Base-by-base conservation (phyloP, 805 yeast species). In the Barnettozyma sucrosica region DNA sequence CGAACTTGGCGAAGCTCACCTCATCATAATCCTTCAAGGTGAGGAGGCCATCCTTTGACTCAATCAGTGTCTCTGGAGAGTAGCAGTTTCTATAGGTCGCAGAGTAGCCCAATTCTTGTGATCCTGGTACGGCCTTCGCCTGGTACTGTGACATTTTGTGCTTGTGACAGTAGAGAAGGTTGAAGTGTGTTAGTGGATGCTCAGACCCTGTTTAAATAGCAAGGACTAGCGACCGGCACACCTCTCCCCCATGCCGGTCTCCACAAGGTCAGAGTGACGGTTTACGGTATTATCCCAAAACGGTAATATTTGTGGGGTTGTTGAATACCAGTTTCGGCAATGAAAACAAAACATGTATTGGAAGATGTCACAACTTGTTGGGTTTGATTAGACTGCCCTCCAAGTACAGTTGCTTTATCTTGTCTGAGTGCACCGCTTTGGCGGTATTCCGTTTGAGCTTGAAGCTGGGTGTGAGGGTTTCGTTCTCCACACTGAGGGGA, bases 391-490 rank as follows among this genome's bases (percentile, higher is more conserved):
- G 34, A 11, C 57, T 53, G 3, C 83, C 83, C 53, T 80, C 81
- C 41, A 59, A 58, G 53, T 80, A 80, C 66, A 80, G 58, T 7
- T 50, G 54, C 23, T 68, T 68, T 38, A 80, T 63, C 25, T 65
- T 68, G 9, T 59, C 53, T 37, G 64, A 59, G 56, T 73, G 79
- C 32, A 63, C 66, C 56, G 70, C 69, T 36, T 70, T 70, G 1
- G 81, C 80, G 24, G 68, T 66, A 2, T 72, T 65, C 45, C 86
- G 66, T 60, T 77, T 77, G 46, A 78, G 63, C 59, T 79, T 79
- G 51, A 77, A 59, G 7, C 88, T 82, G 32, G 89, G 89, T 4
- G 92, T 84, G 34, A 83, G 61, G 4, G 77, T 73, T 43, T 79
- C 81, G 51, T 80, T 77, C 46, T 75, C 83, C 13, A 80, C 63